Conservation (phyloP, 2,329 filamentous ascomycete species). For the Phyllosticta citrichinensis region DNA sequence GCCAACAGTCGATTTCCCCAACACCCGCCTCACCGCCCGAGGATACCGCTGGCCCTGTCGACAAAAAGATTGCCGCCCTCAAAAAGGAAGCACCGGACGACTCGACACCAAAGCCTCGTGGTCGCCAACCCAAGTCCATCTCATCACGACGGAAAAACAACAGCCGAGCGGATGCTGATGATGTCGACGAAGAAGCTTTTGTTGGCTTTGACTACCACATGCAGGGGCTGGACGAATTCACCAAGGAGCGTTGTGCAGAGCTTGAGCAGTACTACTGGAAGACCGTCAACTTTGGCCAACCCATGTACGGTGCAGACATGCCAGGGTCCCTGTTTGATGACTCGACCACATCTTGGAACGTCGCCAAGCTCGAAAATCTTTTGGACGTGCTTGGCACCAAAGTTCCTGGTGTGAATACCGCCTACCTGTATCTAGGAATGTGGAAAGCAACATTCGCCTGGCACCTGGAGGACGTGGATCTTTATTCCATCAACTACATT, state of each 20-base stretch:
- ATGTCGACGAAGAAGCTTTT: constrained; percentile 83
- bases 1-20: constrained; percentile 24
- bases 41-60: background rate
- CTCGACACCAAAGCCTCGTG: constrained; percentile 45
- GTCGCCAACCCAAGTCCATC: constrained; percentile 58
- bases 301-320: constrained; percentile 93
- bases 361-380: constrained; percentile 87
- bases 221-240: constrained; percentile 75
- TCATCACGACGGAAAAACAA: constrained; percentile 83
- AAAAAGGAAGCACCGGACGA: constrained; percentile 32
- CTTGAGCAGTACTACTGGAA: constrained; percentile 96
- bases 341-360: constrained; percentile 74
- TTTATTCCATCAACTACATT: constrained; percentile 99
- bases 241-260: constrained; percentile 83
- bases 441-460: constrained; percentile 99
- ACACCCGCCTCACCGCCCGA: constrained; percentile 33
- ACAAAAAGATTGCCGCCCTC: constrained; percentile 13
- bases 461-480: constrained; percentile 96
- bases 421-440: constrained; percentile 96
- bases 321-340: constrained; percentile 92
- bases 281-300: constrained; percentile 86
- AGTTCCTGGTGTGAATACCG: constrained; percentile 94
- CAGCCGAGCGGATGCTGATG: constrained; percentile 63
- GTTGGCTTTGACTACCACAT: constrained; percentile 85
- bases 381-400: constrained; percentile 91